Percentiles rank a stretch among this genome's conserved stretches.
Conservation (phyloP, 2,329 filamentous ascomycete species). For the Penicillium aurantiogriseum region DNA sequence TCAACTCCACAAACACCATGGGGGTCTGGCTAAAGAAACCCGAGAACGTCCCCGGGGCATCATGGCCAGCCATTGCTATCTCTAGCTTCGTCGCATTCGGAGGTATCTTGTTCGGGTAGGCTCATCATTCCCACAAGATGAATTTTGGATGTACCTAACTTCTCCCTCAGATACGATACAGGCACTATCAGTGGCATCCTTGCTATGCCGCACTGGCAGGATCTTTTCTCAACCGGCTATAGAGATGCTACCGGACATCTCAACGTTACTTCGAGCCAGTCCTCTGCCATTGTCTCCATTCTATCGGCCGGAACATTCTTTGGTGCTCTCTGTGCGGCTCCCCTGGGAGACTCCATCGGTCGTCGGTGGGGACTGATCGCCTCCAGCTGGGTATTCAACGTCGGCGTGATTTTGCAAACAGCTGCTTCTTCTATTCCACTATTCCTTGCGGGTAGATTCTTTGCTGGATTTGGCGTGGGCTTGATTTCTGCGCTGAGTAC, state of each 20-base stretch:
- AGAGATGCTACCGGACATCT: not conserved
- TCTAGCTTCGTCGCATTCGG: not conserved
- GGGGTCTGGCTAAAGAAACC: not conserved
- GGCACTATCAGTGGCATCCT: not conserved
- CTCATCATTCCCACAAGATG: not conserved
- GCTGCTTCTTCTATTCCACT: conserved; percentile 32
- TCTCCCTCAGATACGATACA: not conserved
- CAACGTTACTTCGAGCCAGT: conserved; percentile 40
- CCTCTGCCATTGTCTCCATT: conserved; percentile 24
- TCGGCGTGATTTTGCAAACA: conserved; percentile 38
- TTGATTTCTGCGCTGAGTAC: conserved; percentile 62
- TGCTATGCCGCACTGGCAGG: not conserved
- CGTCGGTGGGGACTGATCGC: conserved; percentile 45
- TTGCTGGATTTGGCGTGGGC: conserved; percentile 62
- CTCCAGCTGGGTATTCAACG: conserved; percentile 34
- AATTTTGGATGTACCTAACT: not conserved
- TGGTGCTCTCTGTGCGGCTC: conserved; percentile 52
- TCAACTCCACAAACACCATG: not conserved
- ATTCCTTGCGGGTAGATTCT: conserved; percentile 52
- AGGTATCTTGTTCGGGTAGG: not conserved
- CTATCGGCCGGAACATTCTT: conserved; percentile 69
- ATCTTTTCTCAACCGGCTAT: not conserved
- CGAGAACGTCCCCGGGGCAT: not conserved
- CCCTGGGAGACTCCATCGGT: conserved; percentile 37
- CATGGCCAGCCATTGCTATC: not conserved